A percentile compares a stretch with the other conserved stretches of the same genome.
phyloP scores from a whole-genome alignment of 768 basidiomycete species.

The Clitopilus hobsonii region DNA sequence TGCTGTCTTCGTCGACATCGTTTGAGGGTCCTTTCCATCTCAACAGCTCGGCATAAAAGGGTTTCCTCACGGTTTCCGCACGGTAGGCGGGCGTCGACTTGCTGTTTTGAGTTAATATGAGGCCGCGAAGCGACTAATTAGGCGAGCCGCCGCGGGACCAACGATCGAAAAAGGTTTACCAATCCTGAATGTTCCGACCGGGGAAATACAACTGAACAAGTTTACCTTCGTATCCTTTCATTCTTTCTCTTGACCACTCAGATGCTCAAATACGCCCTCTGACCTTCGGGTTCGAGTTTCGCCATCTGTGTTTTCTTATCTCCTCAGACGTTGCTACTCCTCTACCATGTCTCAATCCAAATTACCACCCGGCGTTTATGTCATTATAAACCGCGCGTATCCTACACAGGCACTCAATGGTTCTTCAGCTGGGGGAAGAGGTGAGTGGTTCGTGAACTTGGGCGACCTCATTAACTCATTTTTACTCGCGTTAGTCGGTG shows the following conservation, averaged over 20 bases:
- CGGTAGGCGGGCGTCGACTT: neutral
- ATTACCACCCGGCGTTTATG: neutral
- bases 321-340: neutral
- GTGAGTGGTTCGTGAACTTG: neutral
- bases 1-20: too few relatives aligned
- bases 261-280: conserved; percentile 1
- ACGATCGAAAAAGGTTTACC: neutral
- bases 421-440: neutral
- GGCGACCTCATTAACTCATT: neutral
- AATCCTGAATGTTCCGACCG: neutral
- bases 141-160: neutral
- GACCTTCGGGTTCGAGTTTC: neutral
- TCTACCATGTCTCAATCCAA: neutral
- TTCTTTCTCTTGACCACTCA: neutral
- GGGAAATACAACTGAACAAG: neutral
- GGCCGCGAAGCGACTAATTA: neutral
- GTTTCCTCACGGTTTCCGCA: neutral
- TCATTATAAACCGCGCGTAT: neutral
- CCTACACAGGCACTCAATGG: neutral
- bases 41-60: neutral
- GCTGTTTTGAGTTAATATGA: neutral
- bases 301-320: neutral
- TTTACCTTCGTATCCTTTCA: neutral
- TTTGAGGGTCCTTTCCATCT: neutral
- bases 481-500: neutral